Conservation (phyloP, 192 early-diverging fungal species). For the Coemansia sp. region DNA sequence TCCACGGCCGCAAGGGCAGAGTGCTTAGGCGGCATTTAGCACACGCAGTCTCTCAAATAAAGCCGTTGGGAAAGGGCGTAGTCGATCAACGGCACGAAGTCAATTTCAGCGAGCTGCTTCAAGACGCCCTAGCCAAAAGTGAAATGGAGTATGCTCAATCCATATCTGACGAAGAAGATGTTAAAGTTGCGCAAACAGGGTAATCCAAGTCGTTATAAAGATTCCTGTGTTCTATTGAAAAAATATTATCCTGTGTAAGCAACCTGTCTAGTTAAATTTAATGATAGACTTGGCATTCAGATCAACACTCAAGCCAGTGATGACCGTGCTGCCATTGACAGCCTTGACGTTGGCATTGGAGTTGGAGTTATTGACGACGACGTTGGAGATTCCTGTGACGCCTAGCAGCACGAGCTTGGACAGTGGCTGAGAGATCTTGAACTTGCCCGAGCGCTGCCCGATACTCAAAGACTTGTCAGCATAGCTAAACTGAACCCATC, state of each 20-base stretch:
- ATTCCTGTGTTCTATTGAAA: too few species aligned
- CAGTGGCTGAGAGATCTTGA: slow-evolving; percentile 9
- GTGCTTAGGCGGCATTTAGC: slow-evolving; percentile 31
- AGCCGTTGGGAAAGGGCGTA: slow-evolving; percentile 8
- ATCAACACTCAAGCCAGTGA: slow-evolving; percentile 24
- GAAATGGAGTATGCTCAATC: slow-evolving; percentile 13
- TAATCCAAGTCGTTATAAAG: background rate
- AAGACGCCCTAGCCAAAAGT: slow-evolving; percentile 19
- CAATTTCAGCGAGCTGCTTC: slow-evolving; percentile 28
- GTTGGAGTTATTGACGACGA: slow-evolving; percentile 17
- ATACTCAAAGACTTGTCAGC: slow-evolving; percentile 11
- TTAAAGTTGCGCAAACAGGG: background rate
- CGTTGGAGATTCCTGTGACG: slow-evolving; percentile 10
- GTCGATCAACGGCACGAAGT: slow-evolving; percentile 5
- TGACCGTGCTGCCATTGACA: slow-evolving; percentile 14
- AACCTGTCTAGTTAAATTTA: slow-evolving; percentile 9
- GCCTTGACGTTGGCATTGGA: background rate
- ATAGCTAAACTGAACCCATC: slow-evolving; percentile 35
- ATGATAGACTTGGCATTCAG: slow-evolving; percentile 13
- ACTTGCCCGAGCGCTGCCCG: slow-evolving; percentile 11
- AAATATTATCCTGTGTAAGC: background rate
- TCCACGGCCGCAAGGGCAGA: slow-evolving; percentile 36
- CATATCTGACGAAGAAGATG: background rate
- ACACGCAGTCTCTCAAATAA: slow-evolving; percentile 9
- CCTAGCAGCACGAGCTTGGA: slow-evolving; percentile 33